Base-by-base conservation (phyloP, 306 rosid species). In the Pyrus betulifolia region DNA sequence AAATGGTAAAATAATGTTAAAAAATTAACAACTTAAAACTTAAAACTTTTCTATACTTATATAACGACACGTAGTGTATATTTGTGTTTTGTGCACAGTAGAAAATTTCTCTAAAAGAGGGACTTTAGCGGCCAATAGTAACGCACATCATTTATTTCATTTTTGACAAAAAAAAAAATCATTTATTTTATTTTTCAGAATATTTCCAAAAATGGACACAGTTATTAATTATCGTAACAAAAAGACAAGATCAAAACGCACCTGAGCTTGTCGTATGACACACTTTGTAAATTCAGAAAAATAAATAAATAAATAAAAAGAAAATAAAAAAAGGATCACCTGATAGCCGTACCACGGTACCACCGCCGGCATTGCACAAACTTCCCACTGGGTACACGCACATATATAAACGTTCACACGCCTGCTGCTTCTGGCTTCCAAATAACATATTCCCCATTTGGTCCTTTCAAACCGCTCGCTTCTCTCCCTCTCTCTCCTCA, bases 401-500 rank as follows among this genome's bases (percentile, higher is more conserved):
- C 3, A 25, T 13, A 1, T 60, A 60, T 25, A 13, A 60, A 49
- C 33, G 30, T 14, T 60, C 76, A 58, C 76, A 4, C 67, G 76
- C 21, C 33, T 9, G n/a, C 59, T 42, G 69, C 57, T 25, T 42
- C 27, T 58, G 57, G 55, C 23, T 72, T 66, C 33, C 58, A 30
- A 11, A 6, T 14, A 49, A 21, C 25, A 33, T 58, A 38, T 11
- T 73, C 58, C 77, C 17, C 57, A 59, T 42, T 72, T 44, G 70
- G 22, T 21, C 64, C n/a, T 35, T 42, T 70, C 75, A 64, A 55
- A 71, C 82, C 78, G 77, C 71, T 70, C 59, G 51, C 52, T 40
- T 81, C 35, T 63, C 70, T 28, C 70, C 51, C 11, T 27, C n/a
- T 35, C 38, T 35, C 40, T 7, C 66, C 6, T 5, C 33, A 0